Percentiles rank a stretch among this genome's conserved stretches.
These are phyloP conservation scores for Naumovozyma baii DNA, from an alignment of 805 yeast genomes.

Conservation along the genomic window DNA sequence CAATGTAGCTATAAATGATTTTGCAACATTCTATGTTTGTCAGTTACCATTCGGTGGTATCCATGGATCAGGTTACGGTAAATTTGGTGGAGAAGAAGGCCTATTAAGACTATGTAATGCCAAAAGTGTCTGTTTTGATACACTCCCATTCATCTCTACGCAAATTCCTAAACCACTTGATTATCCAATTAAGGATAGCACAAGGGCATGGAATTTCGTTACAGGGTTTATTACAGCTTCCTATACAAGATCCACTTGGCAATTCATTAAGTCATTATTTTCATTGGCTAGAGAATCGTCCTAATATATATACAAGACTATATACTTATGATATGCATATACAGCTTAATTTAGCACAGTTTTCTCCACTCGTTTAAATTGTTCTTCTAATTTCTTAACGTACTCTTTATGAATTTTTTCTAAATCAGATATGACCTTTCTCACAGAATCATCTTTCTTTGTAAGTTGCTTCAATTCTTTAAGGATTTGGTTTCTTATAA, in stretches of 20 bases:
- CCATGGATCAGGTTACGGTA: slow-evolving; percentile 90
- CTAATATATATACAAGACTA: slow-evolving; percentile 1
- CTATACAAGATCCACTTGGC: slow-evolving; percentile 68
- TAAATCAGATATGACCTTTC: slow-evolving; percentile 46
- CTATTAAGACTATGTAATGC: slow-evolving; percentile 79
- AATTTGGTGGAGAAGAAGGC: slow-evolving; percentile 97
- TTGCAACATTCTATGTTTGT: slow-evolving; percentile 91
- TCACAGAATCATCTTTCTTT: slow-evolving; percentile 46
- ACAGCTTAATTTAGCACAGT: slow-evolving; percentile 6
- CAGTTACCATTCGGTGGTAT: slow-evolving; percentile 97
- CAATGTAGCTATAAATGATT: slow-evolving; percentile 93
- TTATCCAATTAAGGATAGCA: slow-evolving; percentile 76
- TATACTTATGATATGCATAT: background rate
- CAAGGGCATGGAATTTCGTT: slow-evolving; percentile 84
- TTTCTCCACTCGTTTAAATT: slow-evolving; percentile 48
- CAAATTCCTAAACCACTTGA: slow-evolving; percentile 82
- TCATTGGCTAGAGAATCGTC: slow-evolving; percentile 40
- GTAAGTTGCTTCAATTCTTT: slow-evolving; percentile 43
- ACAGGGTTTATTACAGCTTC: slow-evolving; percentile 74
- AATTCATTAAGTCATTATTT: slow-evolving; percentile 45
- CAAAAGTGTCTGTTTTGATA: slow-evolving; percentile 81
- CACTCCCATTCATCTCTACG: slow-evolving; percentile 66
- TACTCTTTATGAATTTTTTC: slow-evolving; percentile 65
- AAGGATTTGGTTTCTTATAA: slow-evolving; percentile 49
- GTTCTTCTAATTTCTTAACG: slow-evolving; percentile 45